These are phyloP conservation scores for Saccharomycopsis lassenensis DNA, from an alignment of 805 yeast genomes.

Conservation along the genomic window DNA sequence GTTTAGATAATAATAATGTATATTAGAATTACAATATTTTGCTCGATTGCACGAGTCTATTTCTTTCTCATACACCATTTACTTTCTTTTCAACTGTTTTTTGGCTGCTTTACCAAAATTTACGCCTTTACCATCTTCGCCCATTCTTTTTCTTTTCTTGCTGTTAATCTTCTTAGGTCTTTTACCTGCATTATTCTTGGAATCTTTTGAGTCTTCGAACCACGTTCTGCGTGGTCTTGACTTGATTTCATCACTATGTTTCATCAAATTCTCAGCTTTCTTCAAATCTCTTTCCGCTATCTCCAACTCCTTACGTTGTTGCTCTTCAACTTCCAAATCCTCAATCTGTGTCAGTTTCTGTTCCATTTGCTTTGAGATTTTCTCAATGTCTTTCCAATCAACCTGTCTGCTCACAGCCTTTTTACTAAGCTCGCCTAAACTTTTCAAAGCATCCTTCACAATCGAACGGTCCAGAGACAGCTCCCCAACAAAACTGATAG, in stretches of 20 bases:
- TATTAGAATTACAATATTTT: no score
- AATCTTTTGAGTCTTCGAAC: conserved; percentile 46
- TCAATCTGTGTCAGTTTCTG: conserved; percentile 49
- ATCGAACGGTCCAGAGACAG: conserved; percentile 74
- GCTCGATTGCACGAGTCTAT: no score
- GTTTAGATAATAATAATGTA: no score
- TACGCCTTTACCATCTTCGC: conserved; percentile 6
- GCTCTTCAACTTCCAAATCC: conserved; percentile 80
- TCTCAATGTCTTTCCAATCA: conserved; percentile 81
- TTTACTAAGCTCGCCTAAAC: conserved; percentile 25
- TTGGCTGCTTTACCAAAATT: conserved; percentile 10
- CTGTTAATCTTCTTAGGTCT: conserved; percentile 15
- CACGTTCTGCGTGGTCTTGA: conserved; percentile 94
- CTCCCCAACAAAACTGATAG: conserved; percentile 92
- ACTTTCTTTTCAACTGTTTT: conserved; percentile 1
- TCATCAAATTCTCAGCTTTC: conserved; percentile 76
- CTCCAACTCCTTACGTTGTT: conserved; percentile 73
- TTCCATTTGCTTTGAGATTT: conserved; percentile 48
- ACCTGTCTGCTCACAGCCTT: conserved; percentile 82
- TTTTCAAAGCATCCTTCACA: conserved; percentile 71
- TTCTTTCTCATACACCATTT: no score
- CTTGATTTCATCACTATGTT: conserved; percentile 70
- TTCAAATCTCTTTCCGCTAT: conserved; percentile 85
- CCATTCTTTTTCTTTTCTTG: conserved; percentile 16
- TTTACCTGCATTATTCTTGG: not conserved